Base-by-base conservation (phyloP, 371 early-diverging fungal genomes). In the Syncephalastrum sp. region DNA sequence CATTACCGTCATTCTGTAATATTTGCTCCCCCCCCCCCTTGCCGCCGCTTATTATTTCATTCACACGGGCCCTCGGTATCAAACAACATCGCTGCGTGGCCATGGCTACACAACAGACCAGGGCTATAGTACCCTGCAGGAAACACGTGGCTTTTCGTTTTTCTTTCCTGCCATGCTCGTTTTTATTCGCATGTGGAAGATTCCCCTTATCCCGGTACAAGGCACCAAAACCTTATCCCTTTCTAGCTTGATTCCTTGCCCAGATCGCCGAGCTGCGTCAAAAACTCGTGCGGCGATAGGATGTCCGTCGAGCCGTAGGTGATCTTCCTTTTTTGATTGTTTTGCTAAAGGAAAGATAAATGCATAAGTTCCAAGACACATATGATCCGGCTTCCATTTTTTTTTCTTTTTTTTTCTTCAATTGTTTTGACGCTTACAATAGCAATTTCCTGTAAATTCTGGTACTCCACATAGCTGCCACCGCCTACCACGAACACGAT, bases 401-500 rank as follows among this genome's bases (percentile, higher is more conserved):
- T 14, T 15, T n/a, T 43, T 38, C 54, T 19, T 16, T 14, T 15
- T n/a, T 43, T 19, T 57, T 19, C n/a, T 45, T 12, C 52, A 41
- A 24, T 46, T 38, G 27, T 53, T 16, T n/a, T 41, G 10, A 4
- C 8, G n/a, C 65, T 67, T 77, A 83, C 88, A 70, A 82, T 82
- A 1, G 91, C 87, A 66, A 87, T 88, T 67, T 95, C 95, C 72
- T 88, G 85, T 64, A 97, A 61, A 69, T 97, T 97, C 63, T 94
- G 94, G 70, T 93, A 95, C 76, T 98, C 99, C 48, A 93, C 75
- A 72, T 96, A 96, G 68, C 93, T 96, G 16, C 96, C 98, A 41
- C 98, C 99, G 12, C 99, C 99, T 33, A 97, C 88, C 14, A 95
- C 91, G 82, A 98, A 97, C 38, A 98, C 97, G 60, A 97, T 90